Evolutionary conservation across 495 filamentous ascomycete species (phyloP), one percentile per base, ranked within the genome.

Genomic region (Penicillium daleae): DNA sequence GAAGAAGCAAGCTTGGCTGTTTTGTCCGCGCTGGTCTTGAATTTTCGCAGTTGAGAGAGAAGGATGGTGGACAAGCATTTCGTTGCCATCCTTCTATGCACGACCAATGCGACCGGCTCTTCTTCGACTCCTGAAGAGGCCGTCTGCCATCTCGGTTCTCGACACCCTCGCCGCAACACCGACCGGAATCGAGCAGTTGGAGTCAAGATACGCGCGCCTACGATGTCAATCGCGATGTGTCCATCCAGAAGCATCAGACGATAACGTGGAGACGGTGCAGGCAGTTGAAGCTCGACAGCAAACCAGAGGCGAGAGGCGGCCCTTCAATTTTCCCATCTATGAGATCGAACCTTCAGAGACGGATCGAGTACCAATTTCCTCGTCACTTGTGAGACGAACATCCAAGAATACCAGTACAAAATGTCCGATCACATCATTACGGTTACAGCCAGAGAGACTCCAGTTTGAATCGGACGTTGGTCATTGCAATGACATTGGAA

Each of bases 391-490:
- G 26, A 50, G 51, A 15, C 2, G 8, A 3, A n/a, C 54, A n/a
- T 4, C 10, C 1, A 17, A n/a, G 7, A 17, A 26, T 2, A 19
- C 15, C 15, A 33, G 27, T 12, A 22, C 50, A 15, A 32, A 58
- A 35, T 24, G 17, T 24, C 24, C 40, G 0, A 56, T 37, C 44
- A 66, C 69, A 54, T 12, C 22, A 0, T 50, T 78, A 31, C 61
- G 57, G n/a, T 49, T 77, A 46, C 67, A 73, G 33, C 65, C 71
- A 17, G 76, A 79, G 6, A 70, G 56, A 53, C 57, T 82, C 13
- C 76, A 80, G 26, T 78, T 83, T 61, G 85, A 89, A 66, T 84
- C 85, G 12, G 78, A 86, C 62, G 71, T 86, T 57, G 76, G 76
- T 19, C 74, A 79, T 57, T 68, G 65, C 29, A 46, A 74, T 64